Conservation (phyloP, 1,284 basidiomycete genomes). For the Puccinia coronata region DNA sequence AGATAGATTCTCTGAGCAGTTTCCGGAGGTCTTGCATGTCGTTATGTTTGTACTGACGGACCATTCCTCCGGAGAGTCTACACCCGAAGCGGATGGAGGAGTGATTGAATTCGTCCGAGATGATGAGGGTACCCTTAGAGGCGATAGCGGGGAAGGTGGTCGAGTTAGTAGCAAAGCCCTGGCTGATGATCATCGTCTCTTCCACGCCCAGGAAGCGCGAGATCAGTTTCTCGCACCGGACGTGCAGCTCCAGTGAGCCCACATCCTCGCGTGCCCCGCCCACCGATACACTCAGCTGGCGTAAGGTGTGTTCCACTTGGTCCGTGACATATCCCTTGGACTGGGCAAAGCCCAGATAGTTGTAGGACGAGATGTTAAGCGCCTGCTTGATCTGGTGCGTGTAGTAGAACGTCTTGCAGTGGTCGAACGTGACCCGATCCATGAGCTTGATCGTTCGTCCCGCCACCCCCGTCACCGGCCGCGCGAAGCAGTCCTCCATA, state of each 20-base stretch:
- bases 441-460: conserved; percentile 86
- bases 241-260: conserved; percentile 80
- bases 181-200: conserved; percentile 83
- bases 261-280: conserved; percentile 79
- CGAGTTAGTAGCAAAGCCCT: conserved; percentile 98
- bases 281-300: conserved; percentile 68
- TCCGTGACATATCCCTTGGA: conserved; percentile 90
- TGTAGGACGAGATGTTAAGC: conserved; percentile 97
- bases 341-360: conserved; percentile 98
- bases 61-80: conserved; percentile 81
- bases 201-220: conserved; percentile 88
- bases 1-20: conserved; percentile 85
- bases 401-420: conserved; percentile 75
- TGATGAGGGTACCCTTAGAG: conserved; percentile 86
- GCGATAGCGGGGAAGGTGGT: conserved; percentile 91
- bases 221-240: conserved; percentile 79
- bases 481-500: conserved; percentile 93
- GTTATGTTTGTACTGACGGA: conserved; percentile 96
- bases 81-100: conserved; percentile 92
- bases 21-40: conserved; percentile 81
- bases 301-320: conserved; percentile 69
- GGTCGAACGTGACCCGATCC: conserved; percentile 80
- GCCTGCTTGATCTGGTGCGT: conserved; percentile 81
- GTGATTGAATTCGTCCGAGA: conserved; percentile 97
- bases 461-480: conserved; percentile 90